Evolutionary conservation across 2,329 filamentous ascomycete genomes (phyloP).

Genomic region (Colletotrichum spinosum): DNA sequence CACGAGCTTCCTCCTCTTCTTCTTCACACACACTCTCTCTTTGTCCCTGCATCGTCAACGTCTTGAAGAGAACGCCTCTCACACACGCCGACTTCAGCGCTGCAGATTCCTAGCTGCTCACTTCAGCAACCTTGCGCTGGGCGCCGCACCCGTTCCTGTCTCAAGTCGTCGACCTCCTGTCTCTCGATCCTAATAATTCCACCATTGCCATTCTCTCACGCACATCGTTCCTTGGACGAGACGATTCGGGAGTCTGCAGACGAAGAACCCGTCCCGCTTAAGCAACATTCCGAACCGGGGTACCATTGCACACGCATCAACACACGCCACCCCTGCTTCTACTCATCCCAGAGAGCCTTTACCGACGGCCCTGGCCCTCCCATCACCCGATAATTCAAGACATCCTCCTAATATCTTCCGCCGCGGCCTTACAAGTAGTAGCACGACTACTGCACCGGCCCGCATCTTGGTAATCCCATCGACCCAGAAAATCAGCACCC

Average conservation of each 20-base stretch:
- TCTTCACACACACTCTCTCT: conserved; percentile 5
- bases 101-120: conserved; percentile 30
- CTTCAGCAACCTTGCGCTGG: conserved; percentile 38
- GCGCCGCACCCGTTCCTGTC: conserved; percentile 37
- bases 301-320: conserved; percentile 31
- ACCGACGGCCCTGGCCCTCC: conserved; percentile 10
- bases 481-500: conserved; percentile 40
- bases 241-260: conserved; percentile 30
- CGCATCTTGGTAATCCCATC: conserved; percentile 47
- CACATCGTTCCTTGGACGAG: conserved; percentile 23
- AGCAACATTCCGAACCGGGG: conserved; percentile 32
- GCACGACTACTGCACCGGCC: conserved; percentile 31
- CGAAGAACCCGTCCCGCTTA: conserved; percentile 31
- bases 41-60: conserved; percentile 8
- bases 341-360: conserved; percentile 9
- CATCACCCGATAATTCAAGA: conserved; percentile 34
- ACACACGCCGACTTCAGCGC: conserved; percentile 17
- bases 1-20: background rate
- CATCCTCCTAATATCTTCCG: conserved; percentile 24
- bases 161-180: conserved; percentile 32
- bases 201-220: conserved; percentile 16
- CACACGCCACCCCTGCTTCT: conserved; percentile 31
- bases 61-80: background rate
- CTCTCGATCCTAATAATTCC: conserved; percentile 19
- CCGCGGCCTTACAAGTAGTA: conserved; percentile 35